phyloP scores from a whole-genome alignment of 192 early-diverging fungal genomes.

The Umbelopsis vinacea region DNA sequence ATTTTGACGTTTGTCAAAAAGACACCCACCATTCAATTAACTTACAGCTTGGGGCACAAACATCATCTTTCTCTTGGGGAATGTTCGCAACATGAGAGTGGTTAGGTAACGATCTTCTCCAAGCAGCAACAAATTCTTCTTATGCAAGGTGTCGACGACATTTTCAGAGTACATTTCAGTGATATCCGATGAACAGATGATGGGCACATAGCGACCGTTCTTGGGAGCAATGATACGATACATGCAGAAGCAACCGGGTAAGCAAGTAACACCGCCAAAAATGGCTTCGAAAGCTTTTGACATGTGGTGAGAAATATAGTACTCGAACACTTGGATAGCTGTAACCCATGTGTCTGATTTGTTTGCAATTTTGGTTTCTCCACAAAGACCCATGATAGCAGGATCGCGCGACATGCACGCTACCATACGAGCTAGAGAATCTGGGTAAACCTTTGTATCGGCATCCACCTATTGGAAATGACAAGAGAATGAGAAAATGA shows the following conservation, averaged over 20 bases:
- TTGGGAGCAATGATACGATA: conserved; percentile 76
- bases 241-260: conserved; percentile 81
- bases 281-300: conserved; percentile 75
- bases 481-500: conserved; percentile 50
- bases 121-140: conserved; percentile 75
- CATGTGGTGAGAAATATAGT: conserved; percentile 77
- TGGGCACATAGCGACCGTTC: conserved; percentile 66
- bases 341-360: conserved; percentile 87
- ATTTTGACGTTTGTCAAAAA: neutral
- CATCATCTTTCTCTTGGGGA: conserved; percentile 74
- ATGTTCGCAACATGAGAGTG: conserved; percentile 77
- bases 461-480: conserved; percentile 67
- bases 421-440: conserved; percentile 82
- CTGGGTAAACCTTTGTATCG: conserved; percentile 79
- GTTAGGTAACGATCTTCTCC: conserved; percentile 80
- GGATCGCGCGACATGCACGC: conserved; percentile 87
- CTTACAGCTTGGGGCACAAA: conserved; percentile 70
- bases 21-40: neutral
- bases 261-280: conserved; percentile 73
- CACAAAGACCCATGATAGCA: conserved; percentile 94
- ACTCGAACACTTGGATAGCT: conserved; percentile 89
- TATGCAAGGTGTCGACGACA: conserved; percentile 70
- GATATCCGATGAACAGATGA: conserved; percentile 77
- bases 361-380: conserved; percentile 96
- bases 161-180: conserved; percentile 73